These are phyloP conservation scores for Aspergillus coremiiformis DNA, from an alignment of 495 filamentous ascomycete genomes.

Conservation along the genomic window DNA sequence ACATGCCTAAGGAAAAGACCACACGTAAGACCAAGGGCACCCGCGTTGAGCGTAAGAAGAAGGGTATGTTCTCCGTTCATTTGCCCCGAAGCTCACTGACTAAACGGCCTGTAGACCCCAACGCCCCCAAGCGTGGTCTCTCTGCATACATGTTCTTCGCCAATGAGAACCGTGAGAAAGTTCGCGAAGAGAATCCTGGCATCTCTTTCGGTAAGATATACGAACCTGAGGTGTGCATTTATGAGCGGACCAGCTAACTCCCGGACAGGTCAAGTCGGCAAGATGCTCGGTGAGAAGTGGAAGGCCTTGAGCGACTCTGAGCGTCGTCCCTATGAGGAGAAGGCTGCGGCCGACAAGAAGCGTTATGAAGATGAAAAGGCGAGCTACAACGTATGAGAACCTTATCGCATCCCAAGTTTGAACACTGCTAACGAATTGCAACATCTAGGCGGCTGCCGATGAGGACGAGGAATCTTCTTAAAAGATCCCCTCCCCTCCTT, in stretches of 20 bases:
- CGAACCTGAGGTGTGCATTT: background rate
- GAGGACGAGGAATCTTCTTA: conserved; percentile 51
- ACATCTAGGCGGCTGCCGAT: conserved; percentile 35
- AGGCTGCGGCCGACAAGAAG: conserved; percentile 96
- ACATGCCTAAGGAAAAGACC: conserved; percentile 70
- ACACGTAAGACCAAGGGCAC: conserved; percentile 47
- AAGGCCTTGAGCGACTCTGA: conserved; percentile 88
- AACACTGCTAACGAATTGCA: conserved; percentile 14
- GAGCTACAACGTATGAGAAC: conserved; percentile 67
- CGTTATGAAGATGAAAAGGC: conserved; percentile 97
- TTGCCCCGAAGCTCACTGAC: background rate
- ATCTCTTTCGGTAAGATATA: conserved; percentile 78
- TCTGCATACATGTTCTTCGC: conserved; percentile 99
- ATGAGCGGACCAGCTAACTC: conserved; percentile 10
- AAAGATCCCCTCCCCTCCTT: conserved; percentile 10
- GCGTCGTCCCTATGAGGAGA: conserved; percentile 86
- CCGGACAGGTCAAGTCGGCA: conserved; percentile 80
- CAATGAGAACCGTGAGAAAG: conserved; percentile 97
- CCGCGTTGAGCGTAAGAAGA: conserved; percentile 65
- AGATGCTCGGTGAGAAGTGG: conserved; percentile 95
- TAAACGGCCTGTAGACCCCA: conserved; percentile 62
- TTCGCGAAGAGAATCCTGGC: conserved; percentile 96
- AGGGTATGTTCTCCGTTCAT: conserved; percentile 49
- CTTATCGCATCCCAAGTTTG: background rate
- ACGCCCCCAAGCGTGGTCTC: conserved; percentile 97